A percentile compares a stretch with the other conserved stretches of the same genome.
phyloP scores from a whole-genome alignment of 176 grass and related monocot genomes.

The Carex kokanica region DNA sequence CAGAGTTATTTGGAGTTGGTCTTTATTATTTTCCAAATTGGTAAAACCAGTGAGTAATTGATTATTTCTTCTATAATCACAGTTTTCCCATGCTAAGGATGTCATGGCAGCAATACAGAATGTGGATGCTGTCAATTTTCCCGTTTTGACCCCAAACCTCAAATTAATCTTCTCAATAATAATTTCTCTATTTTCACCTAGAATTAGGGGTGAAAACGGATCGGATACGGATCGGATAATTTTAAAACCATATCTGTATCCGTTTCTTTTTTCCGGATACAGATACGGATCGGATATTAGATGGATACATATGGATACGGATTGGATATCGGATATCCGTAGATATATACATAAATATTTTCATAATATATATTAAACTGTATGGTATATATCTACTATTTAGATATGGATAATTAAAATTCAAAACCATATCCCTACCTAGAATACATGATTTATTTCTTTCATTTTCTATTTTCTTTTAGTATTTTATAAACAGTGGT shows the following conservation, averaged over 20 bases:
- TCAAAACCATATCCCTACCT: not conserved
- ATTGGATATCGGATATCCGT: too few relatives aligned
- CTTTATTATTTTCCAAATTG: not conserved
- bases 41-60: not conserved
- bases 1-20: not conserved
- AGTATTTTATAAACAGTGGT: not conserved
- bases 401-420: too few relatives aligned
- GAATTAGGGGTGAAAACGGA: not conserved
- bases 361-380: too few relatives aligned
- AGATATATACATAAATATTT: too few relatives aligned
- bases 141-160: slow-evolving; percentile 84
- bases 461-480: not conserved
- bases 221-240: too few relatives aligned
- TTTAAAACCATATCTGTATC: too few relatives aligned
- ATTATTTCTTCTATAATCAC: not conserved
- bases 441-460: not conserved
- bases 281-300: too few relatives aligned
- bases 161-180: slow-evolving; percentile 38
- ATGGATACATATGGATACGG: too few relatives aligned
- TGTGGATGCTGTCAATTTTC: slow-evolving; percentile 54
- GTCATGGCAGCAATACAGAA: slow-evolving; percentile 69
- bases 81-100: slow-evolving; percentile 83
- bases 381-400: too few relatives aligned
- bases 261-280: too few relatives aligned
- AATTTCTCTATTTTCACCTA: not conserved